Base-by-base conservation (phyloP, 305 asterid species). In the Plantago lanceolata region DNA sequence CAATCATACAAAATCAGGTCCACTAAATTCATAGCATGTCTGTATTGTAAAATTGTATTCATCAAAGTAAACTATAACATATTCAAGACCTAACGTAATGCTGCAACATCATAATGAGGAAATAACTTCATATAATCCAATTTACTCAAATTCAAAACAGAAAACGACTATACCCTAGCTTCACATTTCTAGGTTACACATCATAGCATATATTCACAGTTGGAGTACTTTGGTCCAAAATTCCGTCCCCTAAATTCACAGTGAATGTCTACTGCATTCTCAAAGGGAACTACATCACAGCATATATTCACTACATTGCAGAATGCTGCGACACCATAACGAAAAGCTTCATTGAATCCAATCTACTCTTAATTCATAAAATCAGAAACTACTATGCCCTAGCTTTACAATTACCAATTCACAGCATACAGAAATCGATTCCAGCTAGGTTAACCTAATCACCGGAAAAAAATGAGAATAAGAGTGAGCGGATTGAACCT, bases 161-260 rank as follows among this genome's bases (percentile, higher is more conserved):
- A 26, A 37, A 2, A 1, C 37, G 5, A 12, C 16, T 19, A 7
- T 52, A 57, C 75, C 72, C 79, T 75, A 72, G 70, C 64, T 66
- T 40, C 47, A 40, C 16, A 40, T 16, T 40, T 40, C n/a, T 40
- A 40, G 47, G 6, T 12, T 9, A 40, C 47, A 40, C 47, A 40
- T n/a, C n/a, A n/a, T n/a, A n/a, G n/a, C n/a, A n/a, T n/a, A n/a
- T n/a, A n/a, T n/a, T n/a, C n/a, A n/a, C n/a, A n/a, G n/a, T n/a
- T n/a, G n/a, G 16, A 40, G 8, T 6, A 35, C 45, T 13, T 40
- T 2, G 47, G 12, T 11, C 13, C 24, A 52, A 9, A 15, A 52
- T 4, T 52, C 6, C 20, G 4, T 52, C 15, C 5, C 20, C 57
- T 52, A 7, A 19, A 1, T 52, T 52, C 57, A 19, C 31, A 19